Percentiles rank a stretch among this genome's conserved stretches.
phyloP scores from a whole-genome alignment of 2,329 filamentous ascomycete species.

The Ploettnerulaceae sp. region DNA sequence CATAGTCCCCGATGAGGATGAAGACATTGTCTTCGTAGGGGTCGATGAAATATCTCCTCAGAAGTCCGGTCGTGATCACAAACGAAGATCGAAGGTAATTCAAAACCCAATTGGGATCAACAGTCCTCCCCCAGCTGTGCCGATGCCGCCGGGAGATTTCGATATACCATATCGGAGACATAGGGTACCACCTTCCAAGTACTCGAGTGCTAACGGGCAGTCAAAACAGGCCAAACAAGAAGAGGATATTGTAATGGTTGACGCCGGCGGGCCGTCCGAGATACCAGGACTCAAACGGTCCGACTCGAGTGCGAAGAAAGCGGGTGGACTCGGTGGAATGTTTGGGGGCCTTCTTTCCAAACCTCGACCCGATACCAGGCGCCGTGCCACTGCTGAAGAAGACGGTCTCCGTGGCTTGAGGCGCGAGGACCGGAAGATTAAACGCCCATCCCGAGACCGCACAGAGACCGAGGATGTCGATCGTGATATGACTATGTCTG shows the following conservation, averaged over 20 bases:
- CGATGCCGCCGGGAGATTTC: slow-evolving; percentile 31
- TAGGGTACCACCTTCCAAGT: slow-evolving; percentile 25
- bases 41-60: slow-evolving; percentile 43
- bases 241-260: slow-evolving; percentile 57
- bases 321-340: slow-evolving; percentile 53
- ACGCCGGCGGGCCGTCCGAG: slow-evolving; percentile 44
- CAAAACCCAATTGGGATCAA: slow-evolving; percentile 22
- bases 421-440: slow-evolving; percentile 36
- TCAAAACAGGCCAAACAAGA: slow-evolving; percentile 61
- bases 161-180: slow-evolving; percentile 28
- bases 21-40: slow-evolving; percentile 46
- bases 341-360: slow-evolving; percentile 55
- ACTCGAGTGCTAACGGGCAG: slow-evolving; percentile 37
- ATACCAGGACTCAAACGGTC: slow-evolving; percentile 47
- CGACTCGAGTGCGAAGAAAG: slow-evolving; percentile 57
- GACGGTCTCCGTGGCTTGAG: slow-evolving; percentile 36
- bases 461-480: slow-evolving; percentile 44
- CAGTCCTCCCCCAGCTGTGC: slow-evolving; percentile 28
- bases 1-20: slow-evolving; percentile 38
- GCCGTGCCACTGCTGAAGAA: slow-evolving; percentile 49
- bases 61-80: slow-evolving; percentile 42
- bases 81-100: slow-evolving; percentile 40
- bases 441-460: slow-evolving; percentile 30
- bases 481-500: slow-evolving; percentile 38
- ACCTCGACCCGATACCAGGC: slow-evolving; percentile 42